Conservation (phyloP, 2,329 filamentous ascomycete genomes). For the Rutstroemia sp. region DNA sequence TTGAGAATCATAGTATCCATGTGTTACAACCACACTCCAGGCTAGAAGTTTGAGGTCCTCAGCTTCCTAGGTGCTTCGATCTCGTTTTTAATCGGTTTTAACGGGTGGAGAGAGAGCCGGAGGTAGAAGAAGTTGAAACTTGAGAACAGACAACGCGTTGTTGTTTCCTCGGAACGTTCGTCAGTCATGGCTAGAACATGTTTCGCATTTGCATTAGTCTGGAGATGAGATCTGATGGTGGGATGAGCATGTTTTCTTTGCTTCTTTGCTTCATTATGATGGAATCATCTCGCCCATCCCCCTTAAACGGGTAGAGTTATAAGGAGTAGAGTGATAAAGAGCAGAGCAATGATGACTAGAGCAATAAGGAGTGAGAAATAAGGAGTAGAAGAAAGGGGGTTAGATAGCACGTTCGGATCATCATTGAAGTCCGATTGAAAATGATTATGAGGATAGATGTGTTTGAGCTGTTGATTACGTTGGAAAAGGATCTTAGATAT, state of each 20-base stretch:
- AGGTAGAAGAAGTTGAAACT: conserved; percentile 2
- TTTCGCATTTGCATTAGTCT: neutral
- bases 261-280: neutral
- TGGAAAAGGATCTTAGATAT: no score
- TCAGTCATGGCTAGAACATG: neutral
- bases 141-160: neutral
- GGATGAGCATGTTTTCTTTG: neutral
- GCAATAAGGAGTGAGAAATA: neutral
- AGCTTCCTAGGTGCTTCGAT: no score
- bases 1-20: no score
- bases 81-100: neutral
- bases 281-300: neutral
- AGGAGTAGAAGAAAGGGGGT: neutral
- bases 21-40: no score
- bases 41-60: no score
- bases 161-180: neutral
- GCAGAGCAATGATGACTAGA: no score
- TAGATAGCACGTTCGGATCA: neutral
- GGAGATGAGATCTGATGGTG: neutral
- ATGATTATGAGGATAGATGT: neutral
- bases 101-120: neutral
- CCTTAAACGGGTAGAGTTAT: neutral
- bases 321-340: neutral
- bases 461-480: no score
- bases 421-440: neutral